These are phyloP conservation scores for Torulaspora microellipsoides DNA, from an alignment of 805 yeast species.

Conservation along the genomic window DNA sequence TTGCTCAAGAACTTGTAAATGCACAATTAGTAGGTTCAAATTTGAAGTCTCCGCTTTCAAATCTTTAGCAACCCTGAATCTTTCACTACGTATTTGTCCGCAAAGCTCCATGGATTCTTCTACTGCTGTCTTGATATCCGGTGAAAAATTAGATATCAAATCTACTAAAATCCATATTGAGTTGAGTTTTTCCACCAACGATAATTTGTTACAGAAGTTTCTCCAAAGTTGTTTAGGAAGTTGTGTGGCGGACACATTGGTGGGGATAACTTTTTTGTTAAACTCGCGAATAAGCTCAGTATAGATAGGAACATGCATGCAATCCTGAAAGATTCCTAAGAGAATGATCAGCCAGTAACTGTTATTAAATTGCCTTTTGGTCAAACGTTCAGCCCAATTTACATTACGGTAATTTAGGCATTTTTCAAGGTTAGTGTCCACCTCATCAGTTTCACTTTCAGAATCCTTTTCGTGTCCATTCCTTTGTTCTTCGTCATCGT, in stretches of 20 bases:
- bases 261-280: slow-evolving; percentile 50
- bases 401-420: slow-evolving; percentile 52
- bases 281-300: slow-evolving; percentile 42
- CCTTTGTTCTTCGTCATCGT: slow-evolving; percentile 11
- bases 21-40: slow-evolving; percentile 5
- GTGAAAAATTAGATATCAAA: slow-evolving; percentile 40
- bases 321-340: slow-evolving; percentile 57
- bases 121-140: slow-evolving; percentile 29
- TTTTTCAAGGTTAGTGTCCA: slow-evolving; percentile 32
- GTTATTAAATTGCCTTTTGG: slow-evolving; percentile 69
- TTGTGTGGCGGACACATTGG: slow-evolving; percentile 24
- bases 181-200: slow-evolving; percentile 50
- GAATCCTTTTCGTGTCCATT: slow-evolving; percentile 27
- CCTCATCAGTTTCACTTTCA: slow-evolving; percentile 18
- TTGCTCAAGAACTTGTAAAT: slow-evolving; percentile 9
- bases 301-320: slow-evolving; percentile 28
- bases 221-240: slow-evolving; percentile 38
- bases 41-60: slow-evolving; percentile 23
- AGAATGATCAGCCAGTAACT: slow-evolving; percentile 82
- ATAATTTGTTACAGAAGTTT: slow-evolving; percentile 53
- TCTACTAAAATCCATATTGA: slow-evolving; percentile 60
- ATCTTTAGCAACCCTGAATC: slow-evolving; percentile 28
- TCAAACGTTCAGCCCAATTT: slow-evolving; percentile 75
- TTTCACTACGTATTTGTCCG: slow-evolving; percentile 32
- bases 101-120: slow-evolving; percentile 34